Evolutionary conservation across 257 asterid genomes (phyloP).

Genomic region (Haberlea rhodopensis): DNA sequence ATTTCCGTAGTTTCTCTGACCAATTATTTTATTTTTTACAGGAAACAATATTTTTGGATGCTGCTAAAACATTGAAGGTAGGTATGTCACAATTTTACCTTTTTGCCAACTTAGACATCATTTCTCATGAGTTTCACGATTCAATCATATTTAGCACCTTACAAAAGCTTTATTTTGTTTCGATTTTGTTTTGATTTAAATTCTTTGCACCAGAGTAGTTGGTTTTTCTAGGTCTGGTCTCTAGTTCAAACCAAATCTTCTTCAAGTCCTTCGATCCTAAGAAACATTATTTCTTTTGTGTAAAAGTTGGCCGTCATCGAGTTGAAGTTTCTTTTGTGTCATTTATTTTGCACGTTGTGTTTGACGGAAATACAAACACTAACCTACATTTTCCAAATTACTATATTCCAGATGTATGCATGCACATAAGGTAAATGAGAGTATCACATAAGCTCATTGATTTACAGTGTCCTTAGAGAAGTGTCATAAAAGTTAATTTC

Average conservation of each 20-base stretch:
- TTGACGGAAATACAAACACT: constrained; percentile 15
- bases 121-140: constrained; percentile 6
- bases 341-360: background rate
- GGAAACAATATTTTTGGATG: constrained; percentile 85
- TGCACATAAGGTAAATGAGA: background rate
- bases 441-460: background rate
- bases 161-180: background rate
- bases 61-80: constrained; percentile 82
- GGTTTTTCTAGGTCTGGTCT: background rate
- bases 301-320: background rate
- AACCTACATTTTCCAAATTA: background rate
- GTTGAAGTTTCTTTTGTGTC: background rate
- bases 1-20: constrained; percentile 32
- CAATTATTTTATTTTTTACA: constrained; percentile 35
- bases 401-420: background rate
- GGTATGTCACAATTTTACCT: constrained; percentile 26
- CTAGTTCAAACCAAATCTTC: background rate
- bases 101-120: constrained; percentile 13
- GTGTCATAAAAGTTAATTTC: background rate
- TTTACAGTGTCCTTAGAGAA: background rate
- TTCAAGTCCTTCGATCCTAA: background rate
- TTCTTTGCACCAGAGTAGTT: background rate
- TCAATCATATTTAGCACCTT: background rate
- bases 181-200: background rate
- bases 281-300: background rate